Evolutionary conservation across 148 eudicot genomes (phyloP).

Genomic region (Camellia japonica): DNA sequence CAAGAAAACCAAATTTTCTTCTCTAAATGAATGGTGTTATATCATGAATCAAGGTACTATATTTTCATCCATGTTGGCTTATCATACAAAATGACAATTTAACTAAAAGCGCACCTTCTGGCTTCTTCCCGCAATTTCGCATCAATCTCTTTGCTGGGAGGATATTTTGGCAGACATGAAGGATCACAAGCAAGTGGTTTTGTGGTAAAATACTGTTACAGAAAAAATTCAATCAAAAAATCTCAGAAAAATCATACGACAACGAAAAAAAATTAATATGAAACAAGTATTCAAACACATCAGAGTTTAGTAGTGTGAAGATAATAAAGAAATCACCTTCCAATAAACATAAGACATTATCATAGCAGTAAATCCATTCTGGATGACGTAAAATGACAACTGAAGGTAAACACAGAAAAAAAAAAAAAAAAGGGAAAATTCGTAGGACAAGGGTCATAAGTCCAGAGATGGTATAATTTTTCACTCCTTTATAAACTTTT

Average conservation of each 20-base stretch:
- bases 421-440: neutral
- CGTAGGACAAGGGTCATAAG: neutral
- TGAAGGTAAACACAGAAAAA: neutral
- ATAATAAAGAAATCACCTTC: neutral
- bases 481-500: too few relatives aligned
- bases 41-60: neutral
- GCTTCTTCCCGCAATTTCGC: constrained; percentile 69
- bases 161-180: constrained; percentile 74
- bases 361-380: neutral
- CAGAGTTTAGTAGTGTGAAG: neutral
- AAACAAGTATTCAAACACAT: neutral
- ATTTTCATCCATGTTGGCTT: neutral
- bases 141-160: constrained; percentile 94
- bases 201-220: constrained; percentile 58
- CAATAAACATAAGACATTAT: neutral
- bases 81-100: neutral
- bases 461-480: too few relatives aligned
- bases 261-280: constrained; percentile 2
- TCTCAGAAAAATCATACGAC: neutral
- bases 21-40: neutral
- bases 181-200: constrained; percentile 75
- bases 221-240: neutral
- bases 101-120: constrained; percentile 43
- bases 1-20: neutral
- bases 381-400: neutral